phyloP scores from a whole-genome alignment of 345 rosid genomes.

The Boechera divaricarpa region DNA sequence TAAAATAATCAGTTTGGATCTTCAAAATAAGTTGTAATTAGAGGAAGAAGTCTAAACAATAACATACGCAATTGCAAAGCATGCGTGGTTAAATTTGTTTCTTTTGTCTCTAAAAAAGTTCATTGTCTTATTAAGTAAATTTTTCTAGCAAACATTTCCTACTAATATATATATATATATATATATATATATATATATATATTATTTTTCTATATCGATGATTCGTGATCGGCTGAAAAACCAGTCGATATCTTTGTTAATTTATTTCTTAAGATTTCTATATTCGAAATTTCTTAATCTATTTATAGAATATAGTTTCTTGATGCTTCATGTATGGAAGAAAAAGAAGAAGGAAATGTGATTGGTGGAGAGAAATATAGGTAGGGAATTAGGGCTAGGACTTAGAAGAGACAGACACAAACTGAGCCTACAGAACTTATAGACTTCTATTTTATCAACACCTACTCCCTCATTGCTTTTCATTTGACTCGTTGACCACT shows the following conservation, averaged over 20 bases:
- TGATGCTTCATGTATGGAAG: conserved; percentile 34
- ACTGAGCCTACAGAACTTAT: conserved; percentile 38
- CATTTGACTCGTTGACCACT: conserved; percentile 43
- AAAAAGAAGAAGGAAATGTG: conserved; percentile 16
- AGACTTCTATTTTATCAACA: conserved; percentile 38
- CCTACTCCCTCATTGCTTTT: conserved; percentile 35
- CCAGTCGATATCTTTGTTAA: conserved; percentile 2
- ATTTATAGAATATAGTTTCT: conserved; percentile 3
- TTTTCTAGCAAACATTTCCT: not conserved
- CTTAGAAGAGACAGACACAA: conserved; percentile 40
- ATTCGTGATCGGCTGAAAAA: conserved; percentile 9
- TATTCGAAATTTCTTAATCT: conserved; percentile 6
- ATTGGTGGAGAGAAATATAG: conserved; percentile 29
- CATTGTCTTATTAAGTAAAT: not conserved
- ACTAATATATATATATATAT: not conserved
- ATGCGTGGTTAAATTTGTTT: not conserved
- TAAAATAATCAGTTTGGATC: not conserved
- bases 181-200: not conserved
- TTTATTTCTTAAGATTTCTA: not conserved
- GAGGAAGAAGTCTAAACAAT: not conserved
- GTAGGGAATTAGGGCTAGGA: conserved; percentile 36
- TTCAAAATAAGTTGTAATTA: not conserved
- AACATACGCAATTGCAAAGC: not conserved
- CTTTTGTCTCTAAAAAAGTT: not conserved
- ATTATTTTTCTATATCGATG: conserved; percentile 13